phyloP scores from a whole-genome alignment of 2,329 filamentous ascomycete genomes.

The Zarea fungicola region DNA sequence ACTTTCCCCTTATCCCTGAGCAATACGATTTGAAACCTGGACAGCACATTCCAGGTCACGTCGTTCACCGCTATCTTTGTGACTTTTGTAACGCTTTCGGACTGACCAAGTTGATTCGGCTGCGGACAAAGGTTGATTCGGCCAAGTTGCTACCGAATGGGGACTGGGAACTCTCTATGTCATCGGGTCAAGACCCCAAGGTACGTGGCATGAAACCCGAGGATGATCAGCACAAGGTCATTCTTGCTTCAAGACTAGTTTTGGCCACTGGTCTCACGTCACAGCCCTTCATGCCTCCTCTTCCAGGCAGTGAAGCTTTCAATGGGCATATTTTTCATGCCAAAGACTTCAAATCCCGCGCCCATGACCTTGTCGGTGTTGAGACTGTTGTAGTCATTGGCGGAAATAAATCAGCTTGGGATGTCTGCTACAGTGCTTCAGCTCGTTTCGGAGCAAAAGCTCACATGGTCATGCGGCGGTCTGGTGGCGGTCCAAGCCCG shows the following conservation, averaged over 20 bases:
- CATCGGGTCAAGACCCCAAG: conserved; percentile 6
- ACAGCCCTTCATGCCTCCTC: conserved; percentile 34
- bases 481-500: conserved; percentile 50
- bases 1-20: conserved; percentile 53
- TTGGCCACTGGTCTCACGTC: conserved; percentile 47
- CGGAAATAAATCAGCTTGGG: conserved; percentile 53
- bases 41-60: conserved; percentile 31
- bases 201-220: no score
- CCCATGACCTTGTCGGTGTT: conserved; percentile 25
- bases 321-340: conserved; percentile 37
- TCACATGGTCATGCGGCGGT: conserved; percentile 45
- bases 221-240: no score
- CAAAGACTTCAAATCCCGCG: conserved; percentile 34
- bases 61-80: conserved; percentile 33
- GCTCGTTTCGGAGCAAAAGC: conserved; percentile 42
- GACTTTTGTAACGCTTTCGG: conserved; percentile 39
- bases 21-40: conserved; percentile 34
- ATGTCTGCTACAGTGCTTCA: conserved; percentile 52
- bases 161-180: conserved; percentile 18
- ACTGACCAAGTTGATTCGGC: conserved; percentile 41
- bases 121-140: conserved; percentile 45
- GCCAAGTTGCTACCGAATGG: conserved; percentile 28
- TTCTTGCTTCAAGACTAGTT: conserved; percentile 36
- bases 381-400: conserved; percentile 45
- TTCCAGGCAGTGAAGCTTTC: conserved; percentile 33